Conservation (phyloP, 2,329 filamentous ascomycete species). For the Drechslerella stenobrocha region DNA sequence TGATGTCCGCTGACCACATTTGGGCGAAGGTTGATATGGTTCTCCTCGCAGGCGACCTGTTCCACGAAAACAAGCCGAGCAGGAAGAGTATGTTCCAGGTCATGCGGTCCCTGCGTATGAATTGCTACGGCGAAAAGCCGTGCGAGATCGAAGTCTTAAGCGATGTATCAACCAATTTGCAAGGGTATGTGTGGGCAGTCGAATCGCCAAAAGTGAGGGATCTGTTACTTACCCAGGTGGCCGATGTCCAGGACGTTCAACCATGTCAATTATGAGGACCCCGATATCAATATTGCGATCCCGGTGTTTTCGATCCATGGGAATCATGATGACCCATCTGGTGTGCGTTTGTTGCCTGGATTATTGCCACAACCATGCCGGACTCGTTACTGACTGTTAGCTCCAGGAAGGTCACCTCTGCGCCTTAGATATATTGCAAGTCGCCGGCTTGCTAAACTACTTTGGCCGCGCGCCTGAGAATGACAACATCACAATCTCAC, state of each 20-base stretch:
- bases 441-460: constrained; percentile 91
- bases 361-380: background rate
- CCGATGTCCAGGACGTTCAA: constrained; percentile 66
- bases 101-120: constrained; percentile 89
- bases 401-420: constrained; percentile 77
- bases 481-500: constrained; percentile 90
- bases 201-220: too few species aligned
- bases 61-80: constrained; percentile 97
- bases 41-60: constrained; percentile 87
- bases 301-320: constrained; percentile 98
- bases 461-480: constrained; percentile 89
- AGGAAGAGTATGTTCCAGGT: constrained; percentile 96
- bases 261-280: constrained; percentile 96
- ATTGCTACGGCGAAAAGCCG: constrained; percentile 92
- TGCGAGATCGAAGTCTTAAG: constrained; percentile 94
- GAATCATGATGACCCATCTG: constrained; percentile 97
- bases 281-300: constrained; percentile 94
- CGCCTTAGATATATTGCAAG: constrained; percentile 85
- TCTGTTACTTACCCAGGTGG: background rate
- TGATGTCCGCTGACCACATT: background rate
- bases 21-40: constrained; percentile 81
- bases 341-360: constrained; percentile 57
- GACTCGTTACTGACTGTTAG: constrained; percentile 43
- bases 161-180: constrained; percentile 87
- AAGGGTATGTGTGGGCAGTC: constrained; percentile 60